phyloP scores from a whole-genome alignment of 495 filamentous ascomycete species.

The Talaromyces adpressus region DNA sequence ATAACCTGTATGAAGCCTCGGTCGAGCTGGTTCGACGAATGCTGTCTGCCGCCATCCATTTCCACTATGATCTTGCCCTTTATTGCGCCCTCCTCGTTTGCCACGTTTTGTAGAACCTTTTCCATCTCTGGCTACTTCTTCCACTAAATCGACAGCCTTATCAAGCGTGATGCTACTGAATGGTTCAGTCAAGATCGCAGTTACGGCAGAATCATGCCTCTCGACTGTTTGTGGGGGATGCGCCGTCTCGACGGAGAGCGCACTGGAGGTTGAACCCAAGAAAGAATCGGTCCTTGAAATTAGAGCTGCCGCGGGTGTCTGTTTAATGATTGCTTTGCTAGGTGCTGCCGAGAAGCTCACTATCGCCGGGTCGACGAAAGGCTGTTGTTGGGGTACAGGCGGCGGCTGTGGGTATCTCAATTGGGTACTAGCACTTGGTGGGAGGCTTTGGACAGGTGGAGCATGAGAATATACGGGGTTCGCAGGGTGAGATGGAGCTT shows the following conservation, averaged over 20 bases:
- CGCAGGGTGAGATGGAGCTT: constrained; percentile 15
- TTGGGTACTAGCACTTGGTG: background rate
- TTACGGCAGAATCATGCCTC: constrained; percentile 16
- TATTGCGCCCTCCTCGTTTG: constrained; percentile 30
- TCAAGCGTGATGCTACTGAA: constrained; percentile 36
- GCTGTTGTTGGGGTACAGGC: constrained; percentile 15
- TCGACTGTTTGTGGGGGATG: constrained; percentile 9
- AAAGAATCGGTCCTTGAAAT: background rate
- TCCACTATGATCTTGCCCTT: constrained; percentile 34
- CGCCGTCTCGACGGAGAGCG: background rate
- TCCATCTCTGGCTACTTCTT: background rate
- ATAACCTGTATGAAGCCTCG: constrained; percentile 13
- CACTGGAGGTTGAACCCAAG: background rate
- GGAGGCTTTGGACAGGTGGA: background rate
- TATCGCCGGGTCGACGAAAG: constrained; percentile 52
- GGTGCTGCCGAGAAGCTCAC: constrained; percentile 36
- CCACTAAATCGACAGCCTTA: constrained; percentile 11
- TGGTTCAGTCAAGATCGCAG: constrained; percentile 31
- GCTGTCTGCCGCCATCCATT: constrained; percentile 81
- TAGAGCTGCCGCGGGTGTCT: constrained; percentile 3
- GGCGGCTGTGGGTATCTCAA: background rate
- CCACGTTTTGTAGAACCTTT: constrained; percentile 22
- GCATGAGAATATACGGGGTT: background rate
- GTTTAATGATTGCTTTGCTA: constrained; percentile 6
- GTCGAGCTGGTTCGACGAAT: constrained; percentile 56